A percentile compares a stretch with the other conserved stretches of the same genome.
These are phyloP conservation scores for Pezicula neosporulosa DNA, from an alignment of 2,329 filamentous ascomycete genomes.

Conservation along the genomic window DNA sequence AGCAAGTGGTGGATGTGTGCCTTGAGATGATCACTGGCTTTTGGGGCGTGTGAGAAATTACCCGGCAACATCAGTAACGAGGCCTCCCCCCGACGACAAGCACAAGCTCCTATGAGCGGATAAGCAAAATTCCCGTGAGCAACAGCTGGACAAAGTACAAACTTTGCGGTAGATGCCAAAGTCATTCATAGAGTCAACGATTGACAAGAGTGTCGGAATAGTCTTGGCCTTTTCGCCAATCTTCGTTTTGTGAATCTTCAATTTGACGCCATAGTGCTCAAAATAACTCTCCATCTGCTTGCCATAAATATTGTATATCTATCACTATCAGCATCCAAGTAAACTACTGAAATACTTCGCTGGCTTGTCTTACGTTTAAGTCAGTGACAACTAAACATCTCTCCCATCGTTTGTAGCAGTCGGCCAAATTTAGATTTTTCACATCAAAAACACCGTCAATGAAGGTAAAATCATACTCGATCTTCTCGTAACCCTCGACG, in stretches of 20 bases:
- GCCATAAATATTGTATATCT: slow-evolving; percentile 64
- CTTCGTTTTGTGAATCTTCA: slow-evolving; percentile 68
- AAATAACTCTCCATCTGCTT: slow-evolving; percentile 65
- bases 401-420: slow-evolving; percentile 63
- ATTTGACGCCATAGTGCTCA: slow-evolving; percentile 55
- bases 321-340: too few species aligned
- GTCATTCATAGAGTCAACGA: slow-evolving; percentile 71
- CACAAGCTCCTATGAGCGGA: slow-evolving; percentile 50
- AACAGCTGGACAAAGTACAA: slow-evolving; percentile 10
- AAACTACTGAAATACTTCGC: too few species aligned
- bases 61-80: slow-evolving; percentile 73
- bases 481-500: slow-evolving; percentile 72
- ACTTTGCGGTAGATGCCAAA: slow-evolving; percentile 67
- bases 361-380: slow-evolving; percentile 40
- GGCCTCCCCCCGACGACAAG: slow-evolving; percentile 65
- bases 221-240: slow-evolving; percentile 75
- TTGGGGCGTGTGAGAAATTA: slow-evolving; percentile 36
- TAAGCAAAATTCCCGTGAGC: too few species aligned
- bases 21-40: too few species aligned
- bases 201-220: slow-evolving; percentile 64
- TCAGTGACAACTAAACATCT: slow-evolving; percentile 68
- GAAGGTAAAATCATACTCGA: slow-evolving; percentile 73
- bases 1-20: too few species aligned
- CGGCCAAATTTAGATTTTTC: slow-evolving; percentile 56
- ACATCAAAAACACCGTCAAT: slow-evolving; percentile 65